A percentile compares a stretch with the other conserved stretches of the same genome.
Evolutionary conservation across 2,329 filamentous ascomycete species (phyloP).

Genomic region (Cladosporium sp.): DNA sequence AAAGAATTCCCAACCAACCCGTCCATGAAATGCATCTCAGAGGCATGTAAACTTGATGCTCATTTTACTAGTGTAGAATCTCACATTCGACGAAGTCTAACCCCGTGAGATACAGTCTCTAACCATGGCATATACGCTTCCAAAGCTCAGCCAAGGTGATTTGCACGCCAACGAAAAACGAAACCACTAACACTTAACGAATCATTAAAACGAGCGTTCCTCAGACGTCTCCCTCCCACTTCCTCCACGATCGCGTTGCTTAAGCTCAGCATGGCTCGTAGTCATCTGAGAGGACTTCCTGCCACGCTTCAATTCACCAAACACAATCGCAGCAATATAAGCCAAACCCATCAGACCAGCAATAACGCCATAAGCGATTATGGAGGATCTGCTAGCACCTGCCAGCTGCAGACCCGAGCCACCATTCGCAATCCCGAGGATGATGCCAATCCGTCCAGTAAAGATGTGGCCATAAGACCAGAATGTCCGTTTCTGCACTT

Average conservation of each 20-base stretch:
- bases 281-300: background rate
- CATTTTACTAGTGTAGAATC: background rate
- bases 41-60: background rate
- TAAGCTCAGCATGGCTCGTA: background rate
- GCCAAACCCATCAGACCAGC: slow-evolving; percentile 10
- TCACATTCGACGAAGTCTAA: background rate
- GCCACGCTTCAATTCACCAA: slow-evolving; percentile 10
- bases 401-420: slow-evolving; percentile 20
- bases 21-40: too few species aligned
- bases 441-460: slow-evolving; percentile 8
- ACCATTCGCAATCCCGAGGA: slow-evolving; percentile 23
- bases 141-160: background rate
- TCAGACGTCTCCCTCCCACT: background rate
- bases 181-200: background rate
- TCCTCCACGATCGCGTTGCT: background rate
- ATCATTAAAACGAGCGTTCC: slow-evolving; percentile 1
- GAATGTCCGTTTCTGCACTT: slow-evolving; percentile 9
- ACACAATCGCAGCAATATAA: slow-evolving; percentile 8
- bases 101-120: too few species aligned
- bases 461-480: slow-evolving; percentile 20
- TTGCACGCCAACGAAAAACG: background rate
- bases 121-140: background rate
- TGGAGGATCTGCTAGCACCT: slow-evolving; percentile 24
- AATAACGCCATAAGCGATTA: slow-evolving; percentile 29
- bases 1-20: too few species aligned